Percentiles rank a stretch among this genome's conserved stretches.
Conservation (phyloP, 1,139 yeast species). For the Wickerhamomyces sp. region DNA sequence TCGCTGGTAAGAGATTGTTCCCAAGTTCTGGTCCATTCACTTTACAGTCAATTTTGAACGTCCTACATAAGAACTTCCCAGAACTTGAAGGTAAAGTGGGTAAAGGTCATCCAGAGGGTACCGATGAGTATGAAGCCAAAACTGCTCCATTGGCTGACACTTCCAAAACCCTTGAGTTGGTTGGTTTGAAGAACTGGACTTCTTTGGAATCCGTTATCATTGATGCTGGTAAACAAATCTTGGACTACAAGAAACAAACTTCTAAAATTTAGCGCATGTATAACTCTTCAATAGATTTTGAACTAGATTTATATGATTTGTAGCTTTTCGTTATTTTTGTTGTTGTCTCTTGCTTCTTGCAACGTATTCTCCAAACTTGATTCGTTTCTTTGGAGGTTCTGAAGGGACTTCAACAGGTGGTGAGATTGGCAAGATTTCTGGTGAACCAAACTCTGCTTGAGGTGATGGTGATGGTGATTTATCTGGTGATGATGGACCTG, state of each 20-base stretch:
- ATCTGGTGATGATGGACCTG: too few species aligned
- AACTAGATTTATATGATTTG: too few species aligned
- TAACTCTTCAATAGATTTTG: too few species aligned
- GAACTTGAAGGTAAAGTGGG: slow-evolving; percentile 35
- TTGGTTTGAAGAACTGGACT: slow-evolving; percentile 1
- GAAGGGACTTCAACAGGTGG: too few species aligned
- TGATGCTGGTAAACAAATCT: slow-evolving; percentile 3
- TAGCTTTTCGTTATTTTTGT: too few species aligned
- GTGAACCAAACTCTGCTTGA: too few species aligned
- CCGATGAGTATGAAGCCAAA: slow-evolving; percentile 8
- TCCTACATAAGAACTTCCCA: slow-evolving; percentile 27
- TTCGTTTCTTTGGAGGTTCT: too few species aligned
- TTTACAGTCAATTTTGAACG: slow-evolving; percentile 29
- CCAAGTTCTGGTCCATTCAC: slow-evolving; percentile 13
- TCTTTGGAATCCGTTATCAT: neutral
- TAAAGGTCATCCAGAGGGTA: slow-evolving; percentile 36
- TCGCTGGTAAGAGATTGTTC: slow-evolving; percentile 34
- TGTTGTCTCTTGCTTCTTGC: too few species aligned
- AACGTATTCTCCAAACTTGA: too few species aligned
- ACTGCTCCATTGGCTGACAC: neutral
- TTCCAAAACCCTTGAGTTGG: neutral
- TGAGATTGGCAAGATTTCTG: too few species aligned
- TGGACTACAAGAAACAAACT: neutral
- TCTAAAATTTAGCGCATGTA: too few species aligned
- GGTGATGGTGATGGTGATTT: too few species aligned